Evolutionary conservation across 2,329 filamentous ascomycete genomes (phyloP), one percentile per base, ranked within the genome.

Genomic region (Mariannaea elegans): DNA sequence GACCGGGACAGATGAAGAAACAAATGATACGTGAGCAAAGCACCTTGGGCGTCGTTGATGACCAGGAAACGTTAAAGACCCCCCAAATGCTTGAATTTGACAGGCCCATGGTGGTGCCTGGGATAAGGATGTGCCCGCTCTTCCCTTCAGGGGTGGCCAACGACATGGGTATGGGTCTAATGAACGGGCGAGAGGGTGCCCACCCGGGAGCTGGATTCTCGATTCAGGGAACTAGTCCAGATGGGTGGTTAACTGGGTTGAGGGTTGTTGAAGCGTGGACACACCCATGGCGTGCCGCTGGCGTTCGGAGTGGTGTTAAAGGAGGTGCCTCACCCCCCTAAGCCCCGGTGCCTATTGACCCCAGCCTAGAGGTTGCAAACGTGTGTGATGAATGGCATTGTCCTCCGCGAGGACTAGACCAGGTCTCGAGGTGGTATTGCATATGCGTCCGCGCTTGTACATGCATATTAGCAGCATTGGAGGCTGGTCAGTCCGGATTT

Each of bases 41-140:
- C 58, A 66, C 57, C 51, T 41, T 61, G 58, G 63, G 62, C 63
- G 66, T 67, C 57, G 54, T 67, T 66, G 62, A 67, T 65, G 64
- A 64, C 59, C 59, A 60, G 68, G 64, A 69, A 70, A 70, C 66
- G 65, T 69, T 68, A 64, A 61, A 64, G 64, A 52, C 63, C 56
- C 59, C 52, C 59, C 54, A 14, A 65, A 62, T 62, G 59, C 61
- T 47, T 53, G 63, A 63, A 54, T 67, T 65, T 68, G 68, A 68
- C 68, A 68, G 64, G 64, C 68, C 63, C 65, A 51, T 70, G 59
- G 66, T 70, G 58, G 65, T 60, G 69, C 59, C 68, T 65, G 59
- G 68, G 68, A 66, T 67, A 65, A 14, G 32, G 39, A 32, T 39
- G 45, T 54, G 63, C 56, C 60, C 58, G 59, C 58, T 60, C 59